Evolutionary conservation across 73 alveolate genomes (phyloP).

Genomic region (Paramecium biaurelia): DNA sequence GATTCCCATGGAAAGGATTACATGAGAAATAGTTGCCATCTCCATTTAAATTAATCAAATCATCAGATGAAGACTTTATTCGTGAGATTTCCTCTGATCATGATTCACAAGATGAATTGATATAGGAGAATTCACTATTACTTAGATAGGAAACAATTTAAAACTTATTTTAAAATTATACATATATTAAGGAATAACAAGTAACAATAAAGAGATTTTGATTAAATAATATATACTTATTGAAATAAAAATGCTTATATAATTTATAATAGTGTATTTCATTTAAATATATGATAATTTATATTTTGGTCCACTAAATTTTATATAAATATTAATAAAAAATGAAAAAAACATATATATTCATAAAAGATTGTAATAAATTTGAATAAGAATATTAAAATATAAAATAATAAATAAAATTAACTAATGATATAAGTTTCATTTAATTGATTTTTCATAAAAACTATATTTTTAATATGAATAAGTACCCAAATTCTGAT

Average conservation of each 20-base stretch:
- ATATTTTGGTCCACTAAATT: too few species aligned
- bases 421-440: not conserved
- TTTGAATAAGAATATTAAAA: too few species aligned
- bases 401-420: too few species aligned
- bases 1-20: conserved; percentile 85
- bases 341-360: too few species aligned
- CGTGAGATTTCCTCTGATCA: conserved; percentile 33
- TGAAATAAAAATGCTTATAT: not conserved
- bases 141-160: not conserved
- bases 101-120: conserved; percentile 42
- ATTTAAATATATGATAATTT: too few species aligned
- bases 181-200: not conserved
- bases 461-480: not conserved
- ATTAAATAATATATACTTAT: not conserved
- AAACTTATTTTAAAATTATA: not conserved
- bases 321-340: too few species aligned
- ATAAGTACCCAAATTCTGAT: conserved; percentile 56
- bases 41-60: conserved; percentile 67
- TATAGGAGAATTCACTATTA: not conserved
- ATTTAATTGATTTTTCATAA: not conserved
- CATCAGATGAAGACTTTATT: not conserved
- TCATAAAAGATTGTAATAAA: too few species aligned
- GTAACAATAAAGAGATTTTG: not conserved
- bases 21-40: conserved; percentile 74
- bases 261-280: not conserved